These are phyloP conservation scores for Fusarium sp. DNA, from an alignment of 2,329 filamentous ascomycete genomes.

Conservation along the genomic window DNA sequence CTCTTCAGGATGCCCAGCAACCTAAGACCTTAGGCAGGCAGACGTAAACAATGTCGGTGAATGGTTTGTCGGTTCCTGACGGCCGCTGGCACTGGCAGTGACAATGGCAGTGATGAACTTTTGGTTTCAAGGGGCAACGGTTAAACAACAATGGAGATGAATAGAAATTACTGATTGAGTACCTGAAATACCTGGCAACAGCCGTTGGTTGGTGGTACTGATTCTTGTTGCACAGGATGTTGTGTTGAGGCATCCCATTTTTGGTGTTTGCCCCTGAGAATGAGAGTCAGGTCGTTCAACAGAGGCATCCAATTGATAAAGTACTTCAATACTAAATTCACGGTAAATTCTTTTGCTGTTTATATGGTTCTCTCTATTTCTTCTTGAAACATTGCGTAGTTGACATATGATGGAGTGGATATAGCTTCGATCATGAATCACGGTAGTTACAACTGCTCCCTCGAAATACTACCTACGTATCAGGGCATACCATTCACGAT, in stretches of 20 bases:
- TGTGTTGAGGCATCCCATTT: slow-evolving; percentile 26
- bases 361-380: not conserved
- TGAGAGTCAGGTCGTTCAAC: slow-evolving; percentile 1
- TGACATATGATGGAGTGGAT: not conserved
- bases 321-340: not conserved
- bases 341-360: not conserved
- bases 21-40: not conserved
- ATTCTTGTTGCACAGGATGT: slow-evolving; percentile 27
- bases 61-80: not conserved
- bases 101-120: slow-evolving; percentile 16
- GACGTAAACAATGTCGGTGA: slow-evolving; percentile 28
- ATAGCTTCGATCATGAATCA: not conserved
- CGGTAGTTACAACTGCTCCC: too few species aligned
- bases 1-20: not conserved
- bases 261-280: slow-evolving; percentile 32
- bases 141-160: slow-evolving; percentile 15
- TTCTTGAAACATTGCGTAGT: accelerated
- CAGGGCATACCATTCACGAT: accelerated
- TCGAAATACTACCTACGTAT: not conserved
- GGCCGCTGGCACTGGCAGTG: not conserved
- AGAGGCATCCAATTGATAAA: not conserved
- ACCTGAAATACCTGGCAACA: slow-evolving; percentile 13
- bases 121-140: slow-evolving; percentile 36
- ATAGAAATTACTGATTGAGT: not conserved
- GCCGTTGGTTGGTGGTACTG: slow-evolving; percentile 31